Conservation (phyloP, 2,329 filamentous ascomycete genomes). For the Xylaria digitata region DNA sequence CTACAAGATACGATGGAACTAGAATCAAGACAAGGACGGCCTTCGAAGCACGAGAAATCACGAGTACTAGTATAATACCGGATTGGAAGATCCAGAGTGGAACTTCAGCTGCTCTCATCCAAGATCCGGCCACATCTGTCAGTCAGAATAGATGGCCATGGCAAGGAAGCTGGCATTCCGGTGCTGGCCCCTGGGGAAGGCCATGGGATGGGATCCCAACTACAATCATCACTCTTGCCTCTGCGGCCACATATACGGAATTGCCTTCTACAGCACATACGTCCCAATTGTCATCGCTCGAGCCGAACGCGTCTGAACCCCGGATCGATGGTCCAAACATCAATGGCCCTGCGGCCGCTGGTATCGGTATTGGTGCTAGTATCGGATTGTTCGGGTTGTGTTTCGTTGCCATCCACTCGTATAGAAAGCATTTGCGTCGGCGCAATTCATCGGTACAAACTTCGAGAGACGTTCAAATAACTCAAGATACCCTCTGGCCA, state of each 20-base stretch:
- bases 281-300: slow-evolving; percentile 2
- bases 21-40: background rate
- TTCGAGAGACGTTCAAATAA: background rate
- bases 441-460: background rate
- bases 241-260: slow-evolving; percentile 23
- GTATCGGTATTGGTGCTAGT: slow-evolving; percentile 20
- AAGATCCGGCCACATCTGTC: background rate
- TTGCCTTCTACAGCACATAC: background rate
- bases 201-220: slow-evolving; percentile 20
- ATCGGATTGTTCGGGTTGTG: slow-evolving; percentile 26
- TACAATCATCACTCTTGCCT: slow-evolving; percentile 18
- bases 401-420: slow-evolving; percentile 9
- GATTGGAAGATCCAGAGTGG: background rate
- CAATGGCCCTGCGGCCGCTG: slow-evolving; percentile 27
- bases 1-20: background rate
- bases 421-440: slow-evolving; percentile 13
- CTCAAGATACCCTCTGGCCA: background rate
- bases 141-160: slow-evolving; percentile 4
- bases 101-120: background rate
- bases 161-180: slow-evolving; percentile 13
- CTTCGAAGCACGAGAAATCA: background rate
- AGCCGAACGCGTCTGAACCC: background rate
- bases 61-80: background rate
- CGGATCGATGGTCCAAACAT: slow-evolving; percentile 2
- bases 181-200: background rate